Evolutionary conservation across 495 filamentous ascomycete genomes (phyloP), one percentile per base, ranked within the genome.

Genomic region (Ramalina intermedia): DNA sequence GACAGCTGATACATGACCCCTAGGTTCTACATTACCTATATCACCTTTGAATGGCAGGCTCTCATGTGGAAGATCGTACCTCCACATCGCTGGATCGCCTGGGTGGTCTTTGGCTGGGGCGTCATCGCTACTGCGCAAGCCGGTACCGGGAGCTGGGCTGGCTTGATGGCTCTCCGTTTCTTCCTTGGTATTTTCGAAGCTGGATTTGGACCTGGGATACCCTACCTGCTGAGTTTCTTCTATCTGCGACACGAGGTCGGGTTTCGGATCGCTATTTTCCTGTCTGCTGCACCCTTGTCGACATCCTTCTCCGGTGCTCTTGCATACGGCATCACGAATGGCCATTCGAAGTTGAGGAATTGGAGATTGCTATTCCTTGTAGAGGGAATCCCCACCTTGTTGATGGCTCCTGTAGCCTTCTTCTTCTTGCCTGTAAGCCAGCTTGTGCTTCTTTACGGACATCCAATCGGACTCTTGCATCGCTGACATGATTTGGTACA

Each of bases 331-430:
- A 91, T 95, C 48, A 88, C 84, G 0, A 81, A 75, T 0, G 80
- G 82, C 2, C 70, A 79, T 58, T 68, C 79, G 1, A 60, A 68
- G 7, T 66, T 94, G 36, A 73, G 82, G 1, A 83, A 76, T 45
- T 94, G 87, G 87, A 73, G 84, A 29, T 62, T 94, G 1, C 63
- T 94, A 18, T 91, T 94, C 63, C 67, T 94, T 5, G 80, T 90
- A 5, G 87, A 94, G 64, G 87, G 87, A 3, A 54, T 86, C 3
- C 87, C 87, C 3, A 81, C 77, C 2, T 67, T 86, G 37, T 39
- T 79, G 4, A 70, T 84, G n/a, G 80, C 82, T 0, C 47, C 79
- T 16, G 52, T 82, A 26, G 76, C 81, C 1, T 94, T 69, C 58
- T 80, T 77, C 55, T 75, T 71, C 47, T 64, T 93, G 45, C 87